These are phyloP conservation scores for Alternaria sp. DNA, from an alignment of 2,329 filamentous ascomycete genomes.

Conservation along the genomic window DNA sequence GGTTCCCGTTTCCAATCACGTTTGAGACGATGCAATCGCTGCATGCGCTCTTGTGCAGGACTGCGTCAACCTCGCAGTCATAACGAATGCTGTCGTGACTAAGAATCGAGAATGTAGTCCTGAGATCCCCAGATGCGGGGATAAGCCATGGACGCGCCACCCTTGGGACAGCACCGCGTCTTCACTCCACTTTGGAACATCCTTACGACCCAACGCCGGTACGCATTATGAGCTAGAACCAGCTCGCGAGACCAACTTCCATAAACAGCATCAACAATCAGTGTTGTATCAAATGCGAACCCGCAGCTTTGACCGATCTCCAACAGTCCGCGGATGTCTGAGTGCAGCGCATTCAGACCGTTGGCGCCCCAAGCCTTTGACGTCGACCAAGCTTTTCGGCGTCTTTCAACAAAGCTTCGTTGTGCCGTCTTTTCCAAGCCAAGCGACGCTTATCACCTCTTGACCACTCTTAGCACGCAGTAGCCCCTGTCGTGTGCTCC, in stretches of 20 bases:
- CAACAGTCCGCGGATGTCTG: not conserved
- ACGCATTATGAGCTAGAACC: not conserved
- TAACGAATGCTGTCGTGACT: not conserved
- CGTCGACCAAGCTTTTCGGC: conserved; percentile 14
- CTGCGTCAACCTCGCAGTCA: not conserved
- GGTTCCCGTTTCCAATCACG: not conserved
- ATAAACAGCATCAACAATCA: not conserved
- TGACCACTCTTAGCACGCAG: conserved; percentile 11
- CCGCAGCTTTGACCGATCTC: not conserved
- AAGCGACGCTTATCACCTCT: conserved; percentile 27
- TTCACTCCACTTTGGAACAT: not conserved
- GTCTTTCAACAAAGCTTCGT: conserved; percentile 26
- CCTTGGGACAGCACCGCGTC: not conserved
- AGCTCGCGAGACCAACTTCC: not conserved
- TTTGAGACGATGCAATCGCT: not conserved
- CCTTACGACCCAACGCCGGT: not conserved
- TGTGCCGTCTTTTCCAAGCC: conserved; percentile 2
- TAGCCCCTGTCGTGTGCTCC: conserved; percentile 1
- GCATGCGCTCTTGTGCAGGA: not conserved
- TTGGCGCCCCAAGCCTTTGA: not conserved
- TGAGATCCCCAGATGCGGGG: not conserved
- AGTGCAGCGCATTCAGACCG: not conserved
- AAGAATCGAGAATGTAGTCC: not conserved
- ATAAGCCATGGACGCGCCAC: not conserved
- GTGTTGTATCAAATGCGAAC: not conserved